Evolutionary conservation across 1,284 basidiomycete genomes (phyloP).

Genomic region (Neotropicomus parvogracilis): DNA sequence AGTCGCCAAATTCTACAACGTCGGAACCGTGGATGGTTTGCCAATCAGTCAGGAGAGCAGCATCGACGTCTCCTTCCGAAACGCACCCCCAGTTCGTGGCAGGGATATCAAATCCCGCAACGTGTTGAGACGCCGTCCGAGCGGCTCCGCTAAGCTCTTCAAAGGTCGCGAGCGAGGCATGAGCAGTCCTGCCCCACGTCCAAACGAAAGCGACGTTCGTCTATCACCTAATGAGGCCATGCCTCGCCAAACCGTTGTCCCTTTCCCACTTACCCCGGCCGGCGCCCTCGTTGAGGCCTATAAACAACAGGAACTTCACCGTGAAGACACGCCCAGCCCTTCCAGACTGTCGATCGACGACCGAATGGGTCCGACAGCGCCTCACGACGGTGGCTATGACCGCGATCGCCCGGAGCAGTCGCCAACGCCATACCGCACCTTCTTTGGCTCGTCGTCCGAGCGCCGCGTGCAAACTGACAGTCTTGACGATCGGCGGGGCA

Average conservation of each 20-base stretch:
- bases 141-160: conserved; percentile 33
- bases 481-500: conserved; percentile 34
- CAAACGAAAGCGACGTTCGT: not conserved
- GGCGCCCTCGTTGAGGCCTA: conserved; percentile 56
- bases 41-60: conserved; percentile 15
- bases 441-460: conserved; percentile 47
- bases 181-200: conserved; percentile 4
- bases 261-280: conserved; percentile 48
- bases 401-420: conserved; percentile 22
- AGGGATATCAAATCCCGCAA: conserved; percentile 38
- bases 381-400: conserved; percentile 7
- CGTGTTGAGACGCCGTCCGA: conserved; percentile 45
- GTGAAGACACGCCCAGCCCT: conserved; percentile 11
- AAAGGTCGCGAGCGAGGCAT: conserved; percentile 21
- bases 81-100: conserved; percentile 4
- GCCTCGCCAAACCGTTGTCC: not conserved
- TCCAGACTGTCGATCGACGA: conserved; percentile 12
- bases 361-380: conserved; percentile 6
- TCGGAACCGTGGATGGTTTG: not conserved
- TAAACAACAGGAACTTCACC: conserved; percentile 45
- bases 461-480: conserved; percentile 44
- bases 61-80: conserved; percentile 7
- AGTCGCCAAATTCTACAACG: conserved; percentile 1
- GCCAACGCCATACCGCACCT: conserved; percentile 49
- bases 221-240: not conserved